A percentile compares a stretch with the other conserved stretches of the same genome.
These are phyloP conservation scores for Fusarium piperis DNA, from an alignment of 2,329 filamentous ascomycete genomes.

Conservation along the genomic window DNA sequence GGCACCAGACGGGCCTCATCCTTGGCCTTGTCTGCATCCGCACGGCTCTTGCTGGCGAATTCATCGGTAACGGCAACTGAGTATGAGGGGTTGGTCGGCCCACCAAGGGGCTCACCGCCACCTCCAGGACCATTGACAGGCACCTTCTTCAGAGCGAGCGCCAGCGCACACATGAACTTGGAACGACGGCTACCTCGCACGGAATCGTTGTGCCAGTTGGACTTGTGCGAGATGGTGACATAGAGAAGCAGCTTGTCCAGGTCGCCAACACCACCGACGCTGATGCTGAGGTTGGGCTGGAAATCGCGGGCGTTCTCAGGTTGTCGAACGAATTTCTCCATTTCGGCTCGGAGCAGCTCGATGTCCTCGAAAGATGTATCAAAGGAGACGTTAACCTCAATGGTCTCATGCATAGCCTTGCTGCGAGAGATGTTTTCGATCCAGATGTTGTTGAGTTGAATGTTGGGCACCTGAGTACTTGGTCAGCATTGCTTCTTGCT, in stretches of 20 bases:
- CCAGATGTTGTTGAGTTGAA: constrained; percentile 90
- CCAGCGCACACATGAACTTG: constrained; percentile 96
- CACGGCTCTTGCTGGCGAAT: constrained; percentile 71
- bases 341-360: constrained; percentile 83
- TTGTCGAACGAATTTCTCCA: constrained; percentile 83
- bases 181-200: constrained; percentile 83
- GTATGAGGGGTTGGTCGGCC: constrained; percentile 81
- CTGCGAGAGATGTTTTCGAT: constrained; percentile 93
- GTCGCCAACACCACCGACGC: constrained; percentile 80
- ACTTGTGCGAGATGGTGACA: constrained; percentile 90
- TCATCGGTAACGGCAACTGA: constrained; percentile 78
- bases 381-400: constrained; percentile 83
- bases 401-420: constrained; percentile 88
- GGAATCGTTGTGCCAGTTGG: constrained; percentile 88
- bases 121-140: constrained; percentile 87
- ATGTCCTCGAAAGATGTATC: constrained; percentile 91
- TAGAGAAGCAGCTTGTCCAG: constrained; percentile 88
- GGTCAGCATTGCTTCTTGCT: background rate
- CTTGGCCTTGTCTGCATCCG: constrained; percentile 67
- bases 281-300: constrained; percentile 82
- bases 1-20: constrained; percentile 75
- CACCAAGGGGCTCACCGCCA: constrained; percentile 68
- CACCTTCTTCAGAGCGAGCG: constrained; percentile 84
- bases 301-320: constrained; percentile 93
- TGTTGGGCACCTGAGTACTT: constrained; percentile 80